Evolutionary conservation across 2,329 filamentous ascomycete genomes (phyloP).

Genomic region (Purpureocillium lavendulum): DNA sequence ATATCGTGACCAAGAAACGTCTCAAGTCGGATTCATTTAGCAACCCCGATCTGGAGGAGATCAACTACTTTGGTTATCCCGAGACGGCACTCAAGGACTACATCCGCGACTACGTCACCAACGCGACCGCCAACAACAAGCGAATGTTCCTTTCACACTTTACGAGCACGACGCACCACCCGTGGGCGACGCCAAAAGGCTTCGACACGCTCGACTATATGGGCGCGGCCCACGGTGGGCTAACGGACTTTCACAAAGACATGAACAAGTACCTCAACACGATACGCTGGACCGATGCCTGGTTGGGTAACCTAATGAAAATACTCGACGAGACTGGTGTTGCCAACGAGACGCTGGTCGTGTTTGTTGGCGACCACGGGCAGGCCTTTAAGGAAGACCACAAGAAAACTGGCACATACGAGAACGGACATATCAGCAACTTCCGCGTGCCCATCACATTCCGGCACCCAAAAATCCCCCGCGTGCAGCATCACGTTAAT

Average conservation of each 20-base stretch:
- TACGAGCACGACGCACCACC: slow-evolving; percentile 23
- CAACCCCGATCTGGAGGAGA: slow-evolving; percentile 11
- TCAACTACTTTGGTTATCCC: slow-evolving; percentile 22
- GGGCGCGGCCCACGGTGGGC: slow-evolving; percentile 5
- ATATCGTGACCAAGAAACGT: slow-evolving; percentile 10
- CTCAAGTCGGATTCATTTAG: slow-evolving; percentile 4
- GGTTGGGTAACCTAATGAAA: slow-evolving; percentile 21
- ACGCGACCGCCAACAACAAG: slow-evolving; percentile 16
- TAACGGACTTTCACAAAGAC: slow-evolving; percentile 11
- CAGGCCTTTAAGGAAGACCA: slow-evolving; percentile 22
- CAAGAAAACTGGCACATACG: slow-evolving; percentile 18
- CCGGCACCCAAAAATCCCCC: slow-evolving; percentile 21
- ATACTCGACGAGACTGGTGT: slow-evolving; percentile 21
- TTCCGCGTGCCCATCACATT: slow-evolving; percentile 23
- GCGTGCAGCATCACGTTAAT: slow-evolving; percentile 15
- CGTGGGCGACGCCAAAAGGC: slow-evolving; percentile 16
- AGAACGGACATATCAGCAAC: slow-evolving; percentile 22
- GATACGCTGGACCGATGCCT: slow-evolving; percentile 19
- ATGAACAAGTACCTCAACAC: slow-evolving; percentile 23
- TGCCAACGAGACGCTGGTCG: slow-evolving; percentile 23
- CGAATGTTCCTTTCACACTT: slow-evolving; percentile 23
- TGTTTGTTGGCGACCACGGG: slow-evolving; percentile 26
- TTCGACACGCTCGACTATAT: slow-evolving; percentile 15
- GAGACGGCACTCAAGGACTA: slow-evolving; percentile 20
- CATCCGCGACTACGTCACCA: slow-evolving; percentile 18